Evolutionary conservation across 2,329 filamentous ascomycete species (phyloP).

Genomic region (Penicillium oxalicum): DNA sequence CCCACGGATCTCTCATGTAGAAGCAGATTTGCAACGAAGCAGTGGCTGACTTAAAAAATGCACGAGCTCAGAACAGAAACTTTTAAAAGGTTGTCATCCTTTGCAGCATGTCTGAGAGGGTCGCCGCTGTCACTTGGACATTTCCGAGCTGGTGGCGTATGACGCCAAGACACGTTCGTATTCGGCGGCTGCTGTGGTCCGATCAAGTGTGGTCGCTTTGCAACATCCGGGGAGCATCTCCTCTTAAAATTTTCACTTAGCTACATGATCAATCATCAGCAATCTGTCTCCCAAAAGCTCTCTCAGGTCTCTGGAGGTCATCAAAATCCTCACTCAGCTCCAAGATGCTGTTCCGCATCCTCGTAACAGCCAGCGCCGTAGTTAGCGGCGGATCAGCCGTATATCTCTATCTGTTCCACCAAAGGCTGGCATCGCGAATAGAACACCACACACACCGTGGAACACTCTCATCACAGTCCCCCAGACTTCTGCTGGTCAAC

Average conservation of each 20-base stretch:
- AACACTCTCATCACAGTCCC: conserved; percentile 10
- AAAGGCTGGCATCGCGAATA: conserved; percentile 20
- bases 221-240: neutral
- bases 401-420: conserved; percentile 22
- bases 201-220: conserved; percentile 11
- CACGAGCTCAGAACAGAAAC: too few relatives aligned
- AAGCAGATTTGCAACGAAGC: too few relatives aligned
- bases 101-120: too few relatives aligned
- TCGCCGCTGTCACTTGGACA: too few relatives aligned
- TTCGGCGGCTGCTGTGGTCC: conserved; percentile 2
- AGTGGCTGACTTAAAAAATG: too few relatives aligned
- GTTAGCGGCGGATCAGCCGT: conserved; percentile 15
- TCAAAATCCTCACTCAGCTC: too few relatives aligned
- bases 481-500: conserved; percentile 13
- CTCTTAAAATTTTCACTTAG: too few relatives aligned
- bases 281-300: neutral
- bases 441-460: conserved; percentile 16
- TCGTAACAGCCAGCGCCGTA: conserved; percentile 13
- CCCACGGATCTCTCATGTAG: neutral
- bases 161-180: conserved; percentile 10
- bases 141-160: neutral
- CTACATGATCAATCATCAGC: neutral
- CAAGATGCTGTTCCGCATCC: conserved; percentile 10
- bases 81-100: too few relatives aligned
- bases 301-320: too few relatives aligned